These are phyloP conservation scores for Russula olivacea DNA, from an alignment of 768 basidiomycete genomes.

Conservation along the genomic window DNA sequence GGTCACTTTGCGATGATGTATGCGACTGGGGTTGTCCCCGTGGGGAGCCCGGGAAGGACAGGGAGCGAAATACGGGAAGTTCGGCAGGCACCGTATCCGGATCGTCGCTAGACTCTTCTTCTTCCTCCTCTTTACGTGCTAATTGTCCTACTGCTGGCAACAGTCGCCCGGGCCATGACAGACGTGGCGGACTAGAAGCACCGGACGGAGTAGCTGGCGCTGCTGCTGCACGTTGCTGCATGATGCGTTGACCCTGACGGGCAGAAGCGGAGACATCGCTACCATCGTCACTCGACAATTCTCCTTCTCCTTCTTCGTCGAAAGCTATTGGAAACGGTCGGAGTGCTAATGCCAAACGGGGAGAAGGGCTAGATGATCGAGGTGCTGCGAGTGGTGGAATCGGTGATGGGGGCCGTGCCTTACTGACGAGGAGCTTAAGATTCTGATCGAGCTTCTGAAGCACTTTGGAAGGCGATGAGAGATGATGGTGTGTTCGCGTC, in stretches of 20 bases:
- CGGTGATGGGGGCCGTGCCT: not conserved
- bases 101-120: constrained; percentile 11
- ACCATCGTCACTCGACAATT: constrained; percentile 1
- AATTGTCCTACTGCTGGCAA: not conserved
- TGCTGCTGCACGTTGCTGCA: not conserved
- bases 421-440: not conserved
- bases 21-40: not conserved
- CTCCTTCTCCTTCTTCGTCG: no score
- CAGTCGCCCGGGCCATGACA: not conserved
- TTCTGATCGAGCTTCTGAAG: constrained; percentile 8
- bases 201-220: not conserved
- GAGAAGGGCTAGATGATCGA: not conserved
- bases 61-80: not conserved
- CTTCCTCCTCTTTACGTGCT: constrained; percentile 3
- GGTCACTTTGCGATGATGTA: not conserved
- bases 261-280: not conserved
- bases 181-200: not conserved
- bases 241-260: not conserved
- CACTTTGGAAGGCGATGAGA: constrained; percentile 13
- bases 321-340: constrained; percentile 17
- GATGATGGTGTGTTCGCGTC: not conserved
- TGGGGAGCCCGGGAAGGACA: not conserved
- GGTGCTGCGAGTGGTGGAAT: not conserved
- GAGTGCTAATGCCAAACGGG: not conserved
- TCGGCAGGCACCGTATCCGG: constrained; percentile 9